Conservation (phyloP, 2,329 filamentous ascomycete genomes). For the Aspergillus tamarii region DNA sequence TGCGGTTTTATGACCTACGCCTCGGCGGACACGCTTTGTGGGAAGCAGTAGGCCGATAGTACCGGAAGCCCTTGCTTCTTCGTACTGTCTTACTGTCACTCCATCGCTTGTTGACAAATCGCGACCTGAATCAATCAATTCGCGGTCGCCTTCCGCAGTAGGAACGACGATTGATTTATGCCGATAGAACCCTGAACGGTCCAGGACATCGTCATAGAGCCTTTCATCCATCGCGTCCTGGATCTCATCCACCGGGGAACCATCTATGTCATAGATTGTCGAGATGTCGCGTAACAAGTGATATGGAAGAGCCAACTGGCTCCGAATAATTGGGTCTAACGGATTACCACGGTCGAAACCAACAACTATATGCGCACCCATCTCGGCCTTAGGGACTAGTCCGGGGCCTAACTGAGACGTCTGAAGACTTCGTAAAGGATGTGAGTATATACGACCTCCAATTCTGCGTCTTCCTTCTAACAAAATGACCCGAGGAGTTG, state of each 20-base stretch:
- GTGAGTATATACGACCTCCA: constrained; percentile 92
- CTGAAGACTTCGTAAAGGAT: constrained; percentile 65
- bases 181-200: constrained; percentile 88
- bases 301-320: constrained; percentile 84
- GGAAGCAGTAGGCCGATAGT: constrained; percentile 49
- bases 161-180: constrained; percentile 72
- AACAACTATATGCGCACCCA: constrained; percentile 97
- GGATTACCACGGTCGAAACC: constrained; percentile 96
- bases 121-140: constrained; percentile 78
- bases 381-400: constrained; percentile 80
- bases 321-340: constrained; percentile 85
- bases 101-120: constrained; percentile 73
- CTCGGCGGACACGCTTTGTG: constrained; percentile 47
- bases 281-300: constrained; percentile 79
- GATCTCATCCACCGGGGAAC: constrained; percentile 69
- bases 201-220: constrained; percentile 91
- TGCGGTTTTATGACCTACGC: constrained; percentile 51
- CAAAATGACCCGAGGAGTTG: constrained; percentile 72
- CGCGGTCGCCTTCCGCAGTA: constrained; percentile 79
- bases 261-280: constrained; percentile 78
- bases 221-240: constrained; percentile 85
- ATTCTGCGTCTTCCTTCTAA: constrained; percentile 86
- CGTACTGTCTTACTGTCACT: constrained; percentile 72
- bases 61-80: constrained; percentile 69
- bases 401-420: constrained; percentile 54